Percentiles rank a stretch among this genome's conserved stretches.
phyloP scores from a whole-genome alignment of 768 basidiomycete species.

The Phaeotremella skinneri region DNA sequence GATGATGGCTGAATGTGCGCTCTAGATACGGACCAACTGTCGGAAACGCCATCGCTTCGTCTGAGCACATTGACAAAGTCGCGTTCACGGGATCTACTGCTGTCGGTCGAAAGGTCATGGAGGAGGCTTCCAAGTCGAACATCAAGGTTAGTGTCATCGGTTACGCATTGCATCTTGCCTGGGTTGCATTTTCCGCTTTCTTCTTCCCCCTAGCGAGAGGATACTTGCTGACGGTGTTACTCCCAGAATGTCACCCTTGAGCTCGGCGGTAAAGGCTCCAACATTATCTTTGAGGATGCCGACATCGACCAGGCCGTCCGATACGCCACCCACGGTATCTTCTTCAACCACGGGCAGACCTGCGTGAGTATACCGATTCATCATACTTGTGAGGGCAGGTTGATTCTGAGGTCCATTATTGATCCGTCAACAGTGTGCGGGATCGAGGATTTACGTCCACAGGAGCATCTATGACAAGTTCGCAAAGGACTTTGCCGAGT shows the following conservation, averaged over 20 bases:
- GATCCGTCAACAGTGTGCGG: slow-evolving; percentile 38
- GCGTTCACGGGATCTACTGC: slow-evolving; percentile 50
- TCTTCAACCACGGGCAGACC: slow-evolving; percentile 50
- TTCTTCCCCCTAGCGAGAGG: neutral
- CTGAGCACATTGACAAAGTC: slow-evolving; percentile 49
- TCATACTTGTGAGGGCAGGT: neutral
- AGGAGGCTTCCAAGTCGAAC: slow-evolving; percentile 76
- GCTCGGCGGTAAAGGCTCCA: slow-evolving; percentile 66
- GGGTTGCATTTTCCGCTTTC: neutral
- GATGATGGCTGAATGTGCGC: neutral
- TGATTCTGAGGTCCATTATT: neutral
- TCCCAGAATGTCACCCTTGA: slow-evolving; percentile 76
- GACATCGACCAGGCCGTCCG: slow-evolving; percentile 47
- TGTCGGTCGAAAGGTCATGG: slow-evolving; percentile 75
- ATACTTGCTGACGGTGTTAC: slow-evolving; percentile 5
- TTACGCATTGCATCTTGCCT: no score
- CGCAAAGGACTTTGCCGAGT: slow-evolving; percentile 51
- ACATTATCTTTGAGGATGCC: slow-evolving; percentile 51
- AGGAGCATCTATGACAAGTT: slow-evolving; percentile 46
- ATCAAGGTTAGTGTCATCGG: slow-evolving; percentile 56
- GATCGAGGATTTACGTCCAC: slow-evolving; percentile 48
- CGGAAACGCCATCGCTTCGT: slow-evolving; percentile 39
- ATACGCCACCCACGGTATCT: slow-evolving; percentile 64
- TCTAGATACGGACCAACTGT: slow-evolving; percentile 45
- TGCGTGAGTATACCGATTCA: slow-evolving; percentile 20